Evolutionary conservation across 108 stramenopile genomes (phyloP), one percentile per base, ranked within the genome.

Genomic region (Stephanodiscus minutulus): DNA sequence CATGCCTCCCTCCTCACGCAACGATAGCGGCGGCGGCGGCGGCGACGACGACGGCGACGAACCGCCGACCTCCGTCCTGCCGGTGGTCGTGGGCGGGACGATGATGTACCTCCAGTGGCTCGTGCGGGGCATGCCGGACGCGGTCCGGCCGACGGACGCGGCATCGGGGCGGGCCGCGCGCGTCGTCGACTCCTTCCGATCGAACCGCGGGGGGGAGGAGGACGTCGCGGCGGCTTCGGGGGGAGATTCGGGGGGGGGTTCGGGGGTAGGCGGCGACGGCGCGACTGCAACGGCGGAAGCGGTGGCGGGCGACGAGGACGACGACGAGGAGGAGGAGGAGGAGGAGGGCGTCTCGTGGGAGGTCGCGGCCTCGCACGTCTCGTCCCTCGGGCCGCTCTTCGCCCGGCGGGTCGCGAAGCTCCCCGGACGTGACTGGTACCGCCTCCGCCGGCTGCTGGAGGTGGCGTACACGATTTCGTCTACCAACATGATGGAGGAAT

Each of bases 51-150:
- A 49, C 20, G 13, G 8, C 20, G 3, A 48, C 46, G 17, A 25
- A 11, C 64, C 8, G 17, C 64, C 70, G 61, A 17, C 35, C 37
- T 33, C 66, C 15, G 55, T 91, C 11, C 70, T 91, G 29, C 91
- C 91, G 20, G 87, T 97, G 10, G 88, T 97, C 17, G 91, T 92
- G 18, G 96, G 96, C 24, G 96, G 96, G 1, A 94, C 93, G n/a
- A 96, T 96, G 93, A 97, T 98, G 96, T 98, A 98, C 74, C 56
- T 96, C 0, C 87, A 97, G 49, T 98, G 98, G 98, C 87, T 98
- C 17, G 92, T 98, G 0, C 90, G 96, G 64, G 98, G 98, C 25
- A 66, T 78, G 57, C 98, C 98, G 0, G 96, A 98, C 77, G 97
- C 96, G 10, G 79, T 88, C n/a, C 83, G 84, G 71, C 88, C 92